Base-by-base conservation (phyloP, 2,329 filamentous ascomycete species). In the Penicillium concentricum region DNA sequence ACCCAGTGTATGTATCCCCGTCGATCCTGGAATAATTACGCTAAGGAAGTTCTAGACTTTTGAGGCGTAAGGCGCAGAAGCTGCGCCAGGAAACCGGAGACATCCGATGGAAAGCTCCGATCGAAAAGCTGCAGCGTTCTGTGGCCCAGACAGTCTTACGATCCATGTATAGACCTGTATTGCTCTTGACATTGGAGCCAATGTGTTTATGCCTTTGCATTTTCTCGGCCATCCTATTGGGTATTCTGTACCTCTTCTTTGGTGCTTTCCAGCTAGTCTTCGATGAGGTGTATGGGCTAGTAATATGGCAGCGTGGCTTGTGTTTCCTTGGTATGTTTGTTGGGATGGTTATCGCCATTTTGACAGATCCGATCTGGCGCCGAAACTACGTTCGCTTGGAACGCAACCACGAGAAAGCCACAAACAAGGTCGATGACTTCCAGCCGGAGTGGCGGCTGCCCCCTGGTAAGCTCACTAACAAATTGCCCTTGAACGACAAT, bases 371-470 rank as follows among this genome's bases (percentile, higher is more conserved):
- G 0, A 61, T 80, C 32, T 80, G 78, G 78, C 76, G 77, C 28
- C 72, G 66, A 20, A 75, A 79, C 45, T 80, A 80, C 58, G 50
- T 57, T 18, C 76, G 76, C 28, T 64, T 80, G 38, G 68, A 79
- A 48, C 63, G 64, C 5, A 75, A 78, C 9, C 70, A 72, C 28
- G 70, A 76, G 53, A 65, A 64, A 20, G 66, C 68, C 2, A 63
- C 53, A 12, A 71, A 74, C 5, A 69, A 70, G 45, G 59, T 57
- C 9, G 74, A 74, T 32, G 74, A 82, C 47, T 88, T 86, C 57
- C 91, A 96, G 79, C 92, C 93, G 9, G 93, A 97, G 76, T 95
- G 89, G 76, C 86, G 91, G 59, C 82, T 97, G 34, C 89, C 91
- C 7, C 86, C 90, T 34, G 84, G 74, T 76, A 63, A 52, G 82